These are phyloP conservation scores for Lodderomyces oxycetoniae DNA, from an alignment of 1,139 yeast species.

Conservation along the genomic window DNA sequence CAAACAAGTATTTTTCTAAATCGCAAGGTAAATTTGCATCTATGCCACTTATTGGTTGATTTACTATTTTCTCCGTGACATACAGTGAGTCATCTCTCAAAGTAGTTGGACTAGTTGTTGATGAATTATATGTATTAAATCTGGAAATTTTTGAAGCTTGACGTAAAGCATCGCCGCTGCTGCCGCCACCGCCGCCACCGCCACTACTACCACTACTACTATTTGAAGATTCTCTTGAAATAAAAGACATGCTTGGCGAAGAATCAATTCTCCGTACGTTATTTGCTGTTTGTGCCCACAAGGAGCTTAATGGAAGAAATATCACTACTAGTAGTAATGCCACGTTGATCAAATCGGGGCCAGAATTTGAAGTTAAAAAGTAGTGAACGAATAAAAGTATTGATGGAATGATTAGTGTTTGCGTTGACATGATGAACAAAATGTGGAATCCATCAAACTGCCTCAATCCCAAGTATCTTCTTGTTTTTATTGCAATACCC, in stretches of 20 bases:
- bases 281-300: slow-evolving; percentile 78
- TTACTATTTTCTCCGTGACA: slow-evolving; percentile 5
- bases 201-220: slow-evolving; percentile 2
- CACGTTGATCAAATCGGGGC: slow-evolving; percentile 19
- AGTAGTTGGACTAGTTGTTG: slow-evolving; percentile 7
- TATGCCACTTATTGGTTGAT: slow-evolving; percentile 4
- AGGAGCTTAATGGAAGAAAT: slow-evolving; percentile 74
- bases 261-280: slow-evolving; percentile 17
- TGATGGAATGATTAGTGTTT: slow-evolving; percentile 77
- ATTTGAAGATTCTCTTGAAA: slow-evolving; percentile 14
- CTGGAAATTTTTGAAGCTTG: slow-evolving; percentile 5
- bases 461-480: slow-evolving; percentile 70
- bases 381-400: slow-evolving; percentile 56
- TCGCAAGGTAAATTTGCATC: slow-evolving; percentile 12
- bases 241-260: slow-evolving; percentile 20
- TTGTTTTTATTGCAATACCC: slow-evolving; percentile 58
- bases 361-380: slow-evolving; percentile 10
- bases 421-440: slow-evolving; percentile 73
- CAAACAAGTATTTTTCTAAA: slow-evolving; percentile 11
- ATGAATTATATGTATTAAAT: slow-evolving; percentile 4
- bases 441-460: slow-evolving; percentile 83
- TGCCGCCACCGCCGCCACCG: too few species aligned
- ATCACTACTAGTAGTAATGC: slow-evolving; percentile 42
- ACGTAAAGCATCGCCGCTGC: slow-evolving; percentile 10
- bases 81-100: slow-evolving; percentile 8